Conservation (phyloP, 2,329 filamentous ascomycete species). For the Cytospora paraplurivora region DNA sequence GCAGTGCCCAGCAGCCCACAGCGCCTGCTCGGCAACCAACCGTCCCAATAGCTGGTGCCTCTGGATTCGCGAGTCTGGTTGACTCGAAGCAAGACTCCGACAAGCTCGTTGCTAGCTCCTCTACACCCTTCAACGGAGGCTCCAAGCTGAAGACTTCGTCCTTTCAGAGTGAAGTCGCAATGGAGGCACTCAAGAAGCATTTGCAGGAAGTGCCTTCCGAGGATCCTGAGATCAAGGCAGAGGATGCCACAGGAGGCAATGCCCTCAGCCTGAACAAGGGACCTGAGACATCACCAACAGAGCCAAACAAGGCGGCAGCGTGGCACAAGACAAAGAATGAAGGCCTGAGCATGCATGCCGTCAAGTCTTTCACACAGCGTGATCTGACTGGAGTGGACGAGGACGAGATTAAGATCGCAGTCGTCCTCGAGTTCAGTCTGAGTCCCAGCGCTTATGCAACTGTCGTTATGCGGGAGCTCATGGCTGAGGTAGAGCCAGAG, state of each 20-base stretch:
- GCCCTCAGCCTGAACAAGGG: background rate
- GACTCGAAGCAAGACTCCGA: background rate
- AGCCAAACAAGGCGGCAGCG: background rate
- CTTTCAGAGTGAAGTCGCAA: slow-evolving; percentile 12
- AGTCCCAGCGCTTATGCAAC: slow-evolving; percentile 43
- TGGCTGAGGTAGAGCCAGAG: slow-evolving; percentile 29
- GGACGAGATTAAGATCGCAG: slow-evolving; percentile 38
- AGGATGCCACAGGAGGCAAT: background rate
- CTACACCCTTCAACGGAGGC: background rate
- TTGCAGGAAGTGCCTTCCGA: slow-evolving; percentile 2
- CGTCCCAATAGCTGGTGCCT: background rate
- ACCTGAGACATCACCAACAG: background rate
- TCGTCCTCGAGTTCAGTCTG: slow-evolving; percentile 42
- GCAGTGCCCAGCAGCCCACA: background rate
- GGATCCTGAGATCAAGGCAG: background rate
- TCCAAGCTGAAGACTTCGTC: background rate
- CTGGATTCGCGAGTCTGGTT: slow-evolving; percentile 6
- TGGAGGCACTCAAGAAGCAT: slow-evolving; percentile 20
- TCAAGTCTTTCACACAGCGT: slow-evolving; percentile 32
- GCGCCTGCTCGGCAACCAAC: slow-evolving; percentile 23
- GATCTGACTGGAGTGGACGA: slow-evolving; percentile 30
- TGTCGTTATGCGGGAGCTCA: slow-evolving; percentile 42
- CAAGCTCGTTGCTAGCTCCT: background rate
- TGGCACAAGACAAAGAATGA: slow-evolving; percentile 2
- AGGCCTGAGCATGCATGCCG: slow-evolving; percentile 13